Percentiles rank a stretch among this genome's conserved stretches.
These are phyloP conservation scores for Balakata baccata DNA, from an alignment of 345 rosid species.

Conservation along the genomic window DNA sequence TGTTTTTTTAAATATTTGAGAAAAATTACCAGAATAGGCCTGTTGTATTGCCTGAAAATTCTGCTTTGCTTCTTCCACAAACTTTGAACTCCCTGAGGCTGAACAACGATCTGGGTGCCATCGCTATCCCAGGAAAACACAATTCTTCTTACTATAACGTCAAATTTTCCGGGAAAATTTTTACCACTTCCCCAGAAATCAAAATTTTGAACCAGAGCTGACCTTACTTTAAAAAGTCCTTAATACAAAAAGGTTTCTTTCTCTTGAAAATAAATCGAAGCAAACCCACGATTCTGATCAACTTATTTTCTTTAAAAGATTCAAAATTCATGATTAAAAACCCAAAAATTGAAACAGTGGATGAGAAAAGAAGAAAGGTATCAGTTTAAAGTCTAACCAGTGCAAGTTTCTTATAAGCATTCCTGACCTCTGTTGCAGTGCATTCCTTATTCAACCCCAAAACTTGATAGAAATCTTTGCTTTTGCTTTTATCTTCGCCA, in stretches of 20 bases:
- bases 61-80: constrained; percentile 77
- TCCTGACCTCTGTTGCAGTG: constrained; percentile 61
- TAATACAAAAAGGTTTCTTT: too few species aligned
- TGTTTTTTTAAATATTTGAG: too few species aligned
- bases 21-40: constrained; percentile 74
- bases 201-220: background rate
- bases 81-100: constrained; percentile 56
- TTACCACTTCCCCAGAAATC: constrained; percentile 2
- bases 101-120: constrained; percentile 99
- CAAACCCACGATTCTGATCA: too few species aligned
- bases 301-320: background rate
- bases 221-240: too few species aligned
- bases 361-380: background rate
- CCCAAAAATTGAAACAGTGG: background rate
- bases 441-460: constrained; percentile 74
- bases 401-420: constrained; percentile 87
- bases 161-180: constrained; percentile 9
- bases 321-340: background rate
- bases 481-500: constrained; percentile 35
- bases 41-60: constrained; percentile 85
- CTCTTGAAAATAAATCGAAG: too few species aligned
- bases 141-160: background rate
- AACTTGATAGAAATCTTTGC: constrained; percentile 58
- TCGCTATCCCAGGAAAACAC: constrained; percentile 44
- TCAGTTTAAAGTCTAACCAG: constrained; percentile 47